Evolutionary conservation across 495 filamentous ascomycete genomes (phyloP).

Genomic region (Aspergillus panamensis): DNA sequence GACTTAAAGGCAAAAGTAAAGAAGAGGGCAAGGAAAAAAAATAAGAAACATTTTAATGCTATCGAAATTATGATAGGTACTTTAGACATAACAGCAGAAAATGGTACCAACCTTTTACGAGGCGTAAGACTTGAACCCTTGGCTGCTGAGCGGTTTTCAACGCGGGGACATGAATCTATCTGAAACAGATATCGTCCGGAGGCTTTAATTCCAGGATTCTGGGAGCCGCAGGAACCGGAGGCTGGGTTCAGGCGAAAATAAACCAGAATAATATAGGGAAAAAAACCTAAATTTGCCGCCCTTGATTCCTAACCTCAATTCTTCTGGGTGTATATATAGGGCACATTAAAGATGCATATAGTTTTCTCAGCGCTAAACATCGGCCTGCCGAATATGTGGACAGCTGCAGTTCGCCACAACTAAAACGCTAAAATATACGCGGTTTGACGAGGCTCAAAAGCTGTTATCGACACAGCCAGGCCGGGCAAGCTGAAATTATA

Average conservation of each 20-base stretch:
- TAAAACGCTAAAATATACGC: not conserved
- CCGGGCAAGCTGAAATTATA: not conserved
- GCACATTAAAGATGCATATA: not conserved
- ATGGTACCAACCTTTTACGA: not conserved
- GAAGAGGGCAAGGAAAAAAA: not conserved
- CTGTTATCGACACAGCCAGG: not conserved
- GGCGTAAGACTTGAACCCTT: not conserved
- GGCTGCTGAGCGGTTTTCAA: conserved; percentile 1
- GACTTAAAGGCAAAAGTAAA: not conserved
- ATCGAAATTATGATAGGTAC: not conserved
- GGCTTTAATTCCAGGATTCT: conserved; percentile 1
- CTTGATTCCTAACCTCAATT: conserved; percentile 4
- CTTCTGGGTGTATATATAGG: not conserved
- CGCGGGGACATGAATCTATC: conserved; percentile 5
- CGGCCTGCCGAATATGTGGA: conserved; percentile 8
- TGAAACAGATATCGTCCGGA: conserved; percentile 11
- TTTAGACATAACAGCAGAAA: not conserved
- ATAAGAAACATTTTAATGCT: not conserved
- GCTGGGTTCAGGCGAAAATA: not conserved
- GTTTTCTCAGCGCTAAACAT: conserved; percentile 1
- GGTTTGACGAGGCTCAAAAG: not conserved
- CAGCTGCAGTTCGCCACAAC: conserved; percentile 8
- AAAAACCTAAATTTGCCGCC: conserved; percentile 6
- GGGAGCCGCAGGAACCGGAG: not conserved
- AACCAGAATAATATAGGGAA: not conserved